These are phyloP conservation scores for Fraxinus xanthoxyloides DNA, from an alignment of 305 asterid genomes.

Conservation along the genomic window DNA sequence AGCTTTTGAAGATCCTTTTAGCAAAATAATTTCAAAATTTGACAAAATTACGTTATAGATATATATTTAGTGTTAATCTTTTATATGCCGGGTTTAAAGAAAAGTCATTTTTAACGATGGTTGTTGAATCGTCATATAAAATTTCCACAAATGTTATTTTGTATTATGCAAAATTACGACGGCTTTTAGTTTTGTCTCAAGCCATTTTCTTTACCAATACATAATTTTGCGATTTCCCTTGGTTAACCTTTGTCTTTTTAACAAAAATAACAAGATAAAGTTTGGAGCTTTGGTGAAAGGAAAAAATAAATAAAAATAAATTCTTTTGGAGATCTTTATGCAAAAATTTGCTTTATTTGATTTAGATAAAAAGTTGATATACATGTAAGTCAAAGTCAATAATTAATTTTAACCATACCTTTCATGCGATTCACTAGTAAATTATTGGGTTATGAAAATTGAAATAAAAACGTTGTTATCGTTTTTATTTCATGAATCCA, in stretches of 20 bases:
- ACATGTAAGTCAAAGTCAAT: too few relatives aligned
- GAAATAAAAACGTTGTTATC: not conserved
- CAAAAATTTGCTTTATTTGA: too few relatives aligned
- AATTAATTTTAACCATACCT: too few relatives aligned
- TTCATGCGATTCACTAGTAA: too few relatives aligned
- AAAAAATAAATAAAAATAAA: too few relatives aligned
- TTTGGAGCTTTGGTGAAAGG: not conserved
- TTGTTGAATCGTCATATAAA: not conserved
- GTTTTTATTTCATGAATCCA: not conserved
- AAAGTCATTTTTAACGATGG: not conserved
- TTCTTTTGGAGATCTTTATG: too few relatives aligned
- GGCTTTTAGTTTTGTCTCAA: not conserved
- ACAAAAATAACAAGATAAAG: too few relatives aligned
- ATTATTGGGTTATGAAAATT: too few relatives aligned
- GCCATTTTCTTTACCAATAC: not conserved
- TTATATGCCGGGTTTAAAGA: not conserved
- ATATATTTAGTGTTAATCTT: too few relatives aligned
- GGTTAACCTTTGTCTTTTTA: too few relatives aligned
- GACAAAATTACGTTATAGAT: too few relatives aligned
- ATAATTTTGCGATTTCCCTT: not conserved
- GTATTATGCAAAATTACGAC: not conserved
- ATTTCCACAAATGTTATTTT: not conserved
- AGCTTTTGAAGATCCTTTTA: not conserved
- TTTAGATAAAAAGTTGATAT: too few relatives aligned
- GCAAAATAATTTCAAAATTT: not conserved